Percentiles rank a stretch among this genome's conserved stretches.
Conservation (phyloP, 768 basidiomycete genomes). For the Sarcomyxa edulis region DNA sequence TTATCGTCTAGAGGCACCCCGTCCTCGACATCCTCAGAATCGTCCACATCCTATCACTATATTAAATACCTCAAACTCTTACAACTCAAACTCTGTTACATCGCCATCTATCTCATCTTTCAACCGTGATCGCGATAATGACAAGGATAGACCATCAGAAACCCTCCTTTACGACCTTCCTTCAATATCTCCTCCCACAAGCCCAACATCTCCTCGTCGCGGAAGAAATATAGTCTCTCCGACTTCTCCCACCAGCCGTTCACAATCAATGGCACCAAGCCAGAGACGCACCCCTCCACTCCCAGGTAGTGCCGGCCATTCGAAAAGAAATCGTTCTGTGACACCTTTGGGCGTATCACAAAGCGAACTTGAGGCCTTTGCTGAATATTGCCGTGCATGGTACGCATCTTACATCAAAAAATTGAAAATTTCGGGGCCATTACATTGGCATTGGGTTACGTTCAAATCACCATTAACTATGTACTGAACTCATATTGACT, state of each 20-base stretch:
- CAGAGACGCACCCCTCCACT: conserved; percentile 56
- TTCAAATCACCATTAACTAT: no score
- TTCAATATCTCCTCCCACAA: conserved; percentile 54
- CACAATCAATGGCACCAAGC: conserved; percentile 34
- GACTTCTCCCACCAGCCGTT: conserved; percentile 59
- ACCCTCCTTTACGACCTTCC: conserved; percentile 72
- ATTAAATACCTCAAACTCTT: conserved; percentile 55
- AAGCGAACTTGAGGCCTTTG: conserved; percentile 74
- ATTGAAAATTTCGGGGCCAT: no score
- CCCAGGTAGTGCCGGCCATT: conserved; percentile 42
- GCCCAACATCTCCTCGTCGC: no score
- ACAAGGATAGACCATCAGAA: no score
- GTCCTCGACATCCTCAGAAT: conserved; percentile 56
- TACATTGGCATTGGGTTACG: no score
- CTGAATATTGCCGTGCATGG: conserved; percentile 76
- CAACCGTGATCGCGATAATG: conserved; percentile 35
- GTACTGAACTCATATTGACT: no score
- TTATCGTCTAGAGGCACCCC: conserved; percentile 61
- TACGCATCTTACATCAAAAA: no score
- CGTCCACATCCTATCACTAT: no score
- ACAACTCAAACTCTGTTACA: conserved; percentile 38
- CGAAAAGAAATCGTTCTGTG: conserved; percentile 62
- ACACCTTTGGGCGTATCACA: conserved; percentile 64
- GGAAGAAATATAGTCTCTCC: no score
- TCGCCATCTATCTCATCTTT: conserved; percentile 32